Conservation (phyloP, 768 basidiomycete genomes). For the Mycena latifolia region DNA sequence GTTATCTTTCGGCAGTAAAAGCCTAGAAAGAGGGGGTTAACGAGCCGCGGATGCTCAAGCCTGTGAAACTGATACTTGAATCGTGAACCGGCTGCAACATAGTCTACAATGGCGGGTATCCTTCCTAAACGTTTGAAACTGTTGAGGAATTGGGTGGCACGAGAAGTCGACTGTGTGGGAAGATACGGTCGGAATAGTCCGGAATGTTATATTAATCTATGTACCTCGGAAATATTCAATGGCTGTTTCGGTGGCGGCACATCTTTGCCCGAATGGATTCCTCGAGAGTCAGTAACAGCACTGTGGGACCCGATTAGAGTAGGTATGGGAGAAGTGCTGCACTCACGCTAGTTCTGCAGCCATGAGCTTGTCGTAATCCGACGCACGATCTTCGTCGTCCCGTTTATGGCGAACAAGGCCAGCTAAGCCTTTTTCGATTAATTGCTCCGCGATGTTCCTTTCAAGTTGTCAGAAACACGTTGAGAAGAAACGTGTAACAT, state of each 20-base stretch:
- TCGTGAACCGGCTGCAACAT: constrained; percentile 93
- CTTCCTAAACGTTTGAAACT: constrained; percentile 91
- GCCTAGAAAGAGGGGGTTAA: constrained; percentile 54
- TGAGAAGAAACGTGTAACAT: constrained; percentile 41
- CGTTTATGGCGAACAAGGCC: constrained; percentile 92
- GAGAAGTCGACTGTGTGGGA: constrained; percentile 65
- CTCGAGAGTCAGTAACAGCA: constrained; percentile 81
- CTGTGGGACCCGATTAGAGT: constrained; percentile 53
- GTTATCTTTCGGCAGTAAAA: constrained; percentile 92
- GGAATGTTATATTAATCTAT: constrained; percentile 23
- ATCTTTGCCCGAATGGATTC: constrained; percentile 95
- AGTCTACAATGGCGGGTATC: constrained; percentile 90
- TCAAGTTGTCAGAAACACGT: constrained; percentile 18
- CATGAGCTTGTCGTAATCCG: constrained; percentile 96
- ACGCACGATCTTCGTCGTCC: constrained; percentile 96
- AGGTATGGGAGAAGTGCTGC: not conserved
- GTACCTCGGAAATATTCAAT: constrained; percentile 92
- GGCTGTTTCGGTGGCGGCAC: constrained; percentile 82
- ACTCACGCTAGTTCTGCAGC: constrained; percentile 92
- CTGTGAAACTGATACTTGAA: constrained; percentile 78
- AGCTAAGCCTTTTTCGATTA: constrained; percentile 94
- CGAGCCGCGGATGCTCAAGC: constrained; percentile 17
- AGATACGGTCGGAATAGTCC: constrained; percentile 1
- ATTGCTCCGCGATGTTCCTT: constrained; percentile 92
- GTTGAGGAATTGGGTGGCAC: constrained; percentile 90